Percentiles rank a stretch among this genome's conserved stretches.
These are phyloP conservation scores for Epichloe hybrida DNA, from an alignment of 2,329 filamentous ascomycete species.

Conservation along the genomic window DNA sequence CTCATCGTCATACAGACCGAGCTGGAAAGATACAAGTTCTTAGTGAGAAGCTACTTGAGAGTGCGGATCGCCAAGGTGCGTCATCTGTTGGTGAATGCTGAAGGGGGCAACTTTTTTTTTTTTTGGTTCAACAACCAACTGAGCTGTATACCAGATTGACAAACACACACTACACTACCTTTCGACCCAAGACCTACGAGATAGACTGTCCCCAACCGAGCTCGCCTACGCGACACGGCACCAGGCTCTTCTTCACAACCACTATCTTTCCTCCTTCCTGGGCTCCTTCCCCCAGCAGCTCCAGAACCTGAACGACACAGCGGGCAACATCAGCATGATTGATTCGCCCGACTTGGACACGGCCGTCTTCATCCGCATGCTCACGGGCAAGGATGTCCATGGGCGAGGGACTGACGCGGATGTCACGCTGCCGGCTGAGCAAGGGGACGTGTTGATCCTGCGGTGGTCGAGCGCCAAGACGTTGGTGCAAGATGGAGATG, in stretches of 20 bases:
- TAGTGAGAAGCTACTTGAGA: slow-evolving; percentile 71
- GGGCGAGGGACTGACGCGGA: slow-evolving; percentile 53
- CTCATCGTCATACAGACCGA: slow-evolving; percentile 95
- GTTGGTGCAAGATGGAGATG: slow-evolving; percentile 39
- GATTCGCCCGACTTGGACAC: slow-evolving; percentile 70
- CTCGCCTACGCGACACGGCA: slow-evolving; percentile 72
- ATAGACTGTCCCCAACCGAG: slow-evolving; percentile 63
- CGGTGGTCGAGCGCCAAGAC: slow-evolving; percentile 61
- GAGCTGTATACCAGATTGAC: slow-evolving; percentile 45
- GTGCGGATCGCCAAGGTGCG: slow-evolving; percentile 74
- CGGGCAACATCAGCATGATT: slow-evolving; percentile 84
- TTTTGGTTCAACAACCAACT: slow-evolving; percentile 1
- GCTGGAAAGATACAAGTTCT: slow-evolving; percentile 83
- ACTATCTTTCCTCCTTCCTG: slow-evolving; percentile 79
- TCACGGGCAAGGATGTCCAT: slow-evolving; percentile 45
- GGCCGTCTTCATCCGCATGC: slow-evolving; percentile 70
- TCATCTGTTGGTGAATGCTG: not conserved
- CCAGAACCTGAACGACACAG: slow-evolving; percentile 79
- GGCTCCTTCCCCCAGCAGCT: slow-evolving; percentile 64
- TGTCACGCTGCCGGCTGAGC: slow-evolving; percentile 40
- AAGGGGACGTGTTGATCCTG: slow-evolving; percentile 55
- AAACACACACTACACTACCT: slow-evolving; percentile 63
- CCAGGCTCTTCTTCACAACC: slow-evolving; percentile 68
- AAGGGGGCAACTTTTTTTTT: not conserved
- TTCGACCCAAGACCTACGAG: slow-evolving; percentile 37